phyloP scores from a whole-genome alignment of 495 filamentous ascomycete genomes.

The Penicillium arizonense region DNA sequence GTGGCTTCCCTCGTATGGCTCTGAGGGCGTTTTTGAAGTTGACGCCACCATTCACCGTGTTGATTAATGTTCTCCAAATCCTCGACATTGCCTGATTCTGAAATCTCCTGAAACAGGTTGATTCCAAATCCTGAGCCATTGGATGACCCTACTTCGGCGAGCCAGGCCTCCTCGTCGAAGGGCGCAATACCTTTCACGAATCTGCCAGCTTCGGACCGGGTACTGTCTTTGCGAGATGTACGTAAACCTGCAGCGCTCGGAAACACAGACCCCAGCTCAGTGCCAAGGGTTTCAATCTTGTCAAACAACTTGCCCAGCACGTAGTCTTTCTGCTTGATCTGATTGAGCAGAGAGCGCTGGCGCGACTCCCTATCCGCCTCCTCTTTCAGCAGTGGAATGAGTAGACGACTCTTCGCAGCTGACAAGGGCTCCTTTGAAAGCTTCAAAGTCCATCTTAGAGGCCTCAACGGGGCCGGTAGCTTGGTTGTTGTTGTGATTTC shows the following conservation, averaged over 20 bases:
- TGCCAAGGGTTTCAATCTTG: conserved; percentile 68
- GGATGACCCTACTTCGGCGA: conserved; percentile 22
- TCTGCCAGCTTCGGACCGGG: conserved; percentile 35
- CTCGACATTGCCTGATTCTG: conserved; percentile 1
- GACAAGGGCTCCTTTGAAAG: conserved; percentile 55
- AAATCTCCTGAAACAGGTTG: conserved; percentile 27
- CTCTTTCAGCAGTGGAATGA: conserved; percentile 66
- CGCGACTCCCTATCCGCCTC: conserved; percentile 49
- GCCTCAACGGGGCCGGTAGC: conserved; percentile 64
- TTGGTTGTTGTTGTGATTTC: conserved; percentile 56
- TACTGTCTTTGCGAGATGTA: conserved; percentile 28
- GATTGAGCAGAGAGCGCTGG: conserved; percentile 55
- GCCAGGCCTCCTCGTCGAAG: conserved; percentile 47
- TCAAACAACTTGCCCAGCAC: conserved; percentile 74
- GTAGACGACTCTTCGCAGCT: conserved; percentile 56
- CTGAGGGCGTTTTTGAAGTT: conserved; percentile 14
- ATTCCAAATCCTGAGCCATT: conserved; percentile 17
- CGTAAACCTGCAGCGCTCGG: conserved; percentile 56
- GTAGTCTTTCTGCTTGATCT: conserved; percentile 73
- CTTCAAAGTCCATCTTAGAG: conserved; percentile 67
- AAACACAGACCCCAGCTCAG: conserved; percentile 69
- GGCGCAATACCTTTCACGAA: conserved; percentile 45
- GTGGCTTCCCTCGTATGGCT: conserved; percentile 1
- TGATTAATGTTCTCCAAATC: conserved; percentile 12
- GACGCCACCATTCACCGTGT: conserved; percentile 41